These are phyloP conservation scores for Eimeria acervulina DNA, from an alignment of 169 alveolate genomes.

Conservation along the genomic window DNA sequence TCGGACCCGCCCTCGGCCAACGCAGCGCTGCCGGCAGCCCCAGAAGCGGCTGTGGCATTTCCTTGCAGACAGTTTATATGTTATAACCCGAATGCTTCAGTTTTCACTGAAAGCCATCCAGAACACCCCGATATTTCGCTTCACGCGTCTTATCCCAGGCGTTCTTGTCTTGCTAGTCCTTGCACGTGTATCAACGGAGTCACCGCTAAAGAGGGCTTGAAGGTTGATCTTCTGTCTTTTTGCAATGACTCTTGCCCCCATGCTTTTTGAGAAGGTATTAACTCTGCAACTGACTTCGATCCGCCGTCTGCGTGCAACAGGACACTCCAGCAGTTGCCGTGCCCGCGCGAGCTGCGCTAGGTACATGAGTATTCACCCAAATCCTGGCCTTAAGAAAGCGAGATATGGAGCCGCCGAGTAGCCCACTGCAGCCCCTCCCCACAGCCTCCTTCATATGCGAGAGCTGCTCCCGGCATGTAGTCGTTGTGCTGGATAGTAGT, in stretches of 20 bases:
- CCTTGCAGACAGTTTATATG: not conserved
- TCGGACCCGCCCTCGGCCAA: not conserved
- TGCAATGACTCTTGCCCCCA: not conserved
- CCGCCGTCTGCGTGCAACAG: not conserved
- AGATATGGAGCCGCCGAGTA: conserved; percentile 41
- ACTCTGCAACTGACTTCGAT: conserved; percentile 1
- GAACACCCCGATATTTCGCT: not conserved
- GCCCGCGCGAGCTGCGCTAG: conserved; percentile 10
- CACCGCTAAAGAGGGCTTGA: not conserved
- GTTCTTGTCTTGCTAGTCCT: not conserved
- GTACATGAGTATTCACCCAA: not conserved
- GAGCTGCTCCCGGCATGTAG: conserved; percentile 67
- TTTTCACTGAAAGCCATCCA: not conserved
- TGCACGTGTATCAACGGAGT: not conserved
- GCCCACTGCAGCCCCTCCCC: not conserved
- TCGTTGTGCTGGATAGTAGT: conserved; percentile 13
- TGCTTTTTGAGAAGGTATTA: conserved; percentile 15
- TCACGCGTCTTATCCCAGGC: not conserved
- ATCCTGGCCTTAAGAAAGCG: not conserved
- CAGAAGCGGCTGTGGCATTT: not conserved
- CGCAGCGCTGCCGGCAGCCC: conserved; percentile 46
- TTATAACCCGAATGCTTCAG: not conserved
- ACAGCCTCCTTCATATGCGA: conserved; percentile 59
- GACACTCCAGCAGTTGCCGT: not conserved
- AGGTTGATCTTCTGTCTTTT: not conserved